Percentiles rank a stretch among this genome's conserved stretches.
These are phyloP conservation scores for Ciborinia camelliae DNA, from an alignment of 2,329 filamentous ascomycete species.

Conservation along the genomic window DNA sequence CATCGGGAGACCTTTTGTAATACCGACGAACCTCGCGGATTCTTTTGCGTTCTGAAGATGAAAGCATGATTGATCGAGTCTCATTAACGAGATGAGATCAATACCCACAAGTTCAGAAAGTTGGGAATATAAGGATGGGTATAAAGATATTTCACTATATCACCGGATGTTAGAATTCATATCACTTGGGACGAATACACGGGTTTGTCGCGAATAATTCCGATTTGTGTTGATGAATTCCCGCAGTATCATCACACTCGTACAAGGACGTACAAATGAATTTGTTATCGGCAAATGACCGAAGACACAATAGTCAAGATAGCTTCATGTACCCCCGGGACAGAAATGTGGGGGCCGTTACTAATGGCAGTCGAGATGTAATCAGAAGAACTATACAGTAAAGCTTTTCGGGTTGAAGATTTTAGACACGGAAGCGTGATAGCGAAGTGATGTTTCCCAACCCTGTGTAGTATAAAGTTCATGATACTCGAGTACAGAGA, in stretches of 20 bases:
- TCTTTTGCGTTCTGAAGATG: slow-evolving; percentile 10
- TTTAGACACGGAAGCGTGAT: slow-evolving; percentile 3
- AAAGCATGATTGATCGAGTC: slow-evolving; percentile 6
- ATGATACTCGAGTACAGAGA: too few relatives aligned
- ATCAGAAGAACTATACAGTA: background rate
- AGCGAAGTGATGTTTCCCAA: background rate
- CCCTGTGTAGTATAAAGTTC: background rate
- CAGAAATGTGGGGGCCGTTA: background rate
- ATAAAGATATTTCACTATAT: slow-evolving; percentile 1
- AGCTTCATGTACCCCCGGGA: background rate
- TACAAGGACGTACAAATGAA: background rate
- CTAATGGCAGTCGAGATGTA: background rate
- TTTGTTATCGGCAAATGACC: slow-evolving; percentile 4
- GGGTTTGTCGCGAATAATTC: background rate
- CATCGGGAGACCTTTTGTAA: slow-evolving; percentile 14
- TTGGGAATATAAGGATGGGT: background rate
- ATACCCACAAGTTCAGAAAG: background rate
- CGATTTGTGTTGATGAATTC: background rate
- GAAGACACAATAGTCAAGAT: background rate
- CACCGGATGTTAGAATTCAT: background rate
- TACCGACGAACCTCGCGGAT: slow-evolving; percentile 19
- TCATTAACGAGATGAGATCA: background rate
- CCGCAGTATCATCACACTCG: background rate
- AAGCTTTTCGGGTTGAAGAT: background rate
- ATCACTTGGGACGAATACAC: background rate